Percentiles rank a stretch among this genome's conserved stretches.
These are phyloP conservation scores for Phytophthora pistaciae DNA, from an alignment of 352 stramenopile genomes.

Conservation along the genomic window DNA sequence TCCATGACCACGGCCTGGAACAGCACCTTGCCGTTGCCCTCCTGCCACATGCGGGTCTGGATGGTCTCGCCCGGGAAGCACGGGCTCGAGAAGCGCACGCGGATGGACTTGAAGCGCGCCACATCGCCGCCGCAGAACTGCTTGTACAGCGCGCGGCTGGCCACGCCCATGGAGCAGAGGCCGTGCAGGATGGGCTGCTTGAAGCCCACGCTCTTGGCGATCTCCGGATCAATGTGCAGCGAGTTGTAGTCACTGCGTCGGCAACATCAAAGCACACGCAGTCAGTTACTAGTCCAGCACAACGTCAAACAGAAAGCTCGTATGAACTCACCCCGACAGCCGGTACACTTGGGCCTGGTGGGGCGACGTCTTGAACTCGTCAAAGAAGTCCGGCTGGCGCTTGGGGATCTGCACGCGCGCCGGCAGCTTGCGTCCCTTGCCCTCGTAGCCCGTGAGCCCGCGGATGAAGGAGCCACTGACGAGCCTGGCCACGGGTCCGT, in stretches of 20 bases:
- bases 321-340: conserved; percentile 80
- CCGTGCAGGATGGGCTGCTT: conserved; percentile 94
- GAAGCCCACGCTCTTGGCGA: conserved; percentile 80
- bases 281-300: not conserved
- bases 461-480: conserved; percentile 87
- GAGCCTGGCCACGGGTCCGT: conserved; percentile 72
- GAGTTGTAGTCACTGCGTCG: conserved; percentile 93
- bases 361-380: conserved; percentile 74
- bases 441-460: conserved; percentile 79
- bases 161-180: conserved; percentile 93
- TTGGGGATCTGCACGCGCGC: conserved; percentile 80
- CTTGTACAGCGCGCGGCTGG: conserved; percentile 82
- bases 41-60: conserved; percentile 86
- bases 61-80: conserved; percentile 90
- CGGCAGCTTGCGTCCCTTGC: conserved; percentile 70
- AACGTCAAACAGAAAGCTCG: not conserved
- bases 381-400: conserved; percentile 67
- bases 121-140: conserved; percentile 79
- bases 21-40: conserved; percentile 52
- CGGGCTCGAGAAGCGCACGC: conserved; percentile 89
- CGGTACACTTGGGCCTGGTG: conserved; percentile 93
- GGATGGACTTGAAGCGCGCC: conserved; percentile 84
- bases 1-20: conserved; percentile 86
- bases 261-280: not conserved
- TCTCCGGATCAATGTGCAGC: conserved; percentile 93